These are phyloP conservation scores for Cucurbita pepo DNA, from an alignment of 306 rosid species.

Conservation along the genomic window DNA sequence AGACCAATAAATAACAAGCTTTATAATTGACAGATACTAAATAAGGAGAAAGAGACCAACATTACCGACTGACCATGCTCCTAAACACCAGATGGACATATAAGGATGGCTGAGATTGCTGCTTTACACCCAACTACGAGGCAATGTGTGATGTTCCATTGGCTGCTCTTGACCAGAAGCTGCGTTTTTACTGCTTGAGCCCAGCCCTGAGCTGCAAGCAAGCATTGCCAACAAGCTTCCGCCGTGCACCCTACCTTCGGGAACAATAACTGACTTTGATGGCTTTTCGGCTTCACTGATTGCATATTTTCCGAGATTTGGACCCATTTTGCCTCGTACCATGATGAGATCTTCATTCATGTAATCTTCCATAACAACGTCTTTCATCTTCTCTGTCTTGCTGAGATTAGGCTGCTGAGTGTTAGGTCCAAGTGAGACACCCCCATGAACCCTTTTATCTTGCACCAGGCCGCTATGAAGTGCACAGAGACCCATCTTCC, in stretches of 20 bases:
- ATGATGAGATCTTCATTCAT: conserved; percentile 34
- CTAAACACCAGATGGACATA: conserved; percentile 6
- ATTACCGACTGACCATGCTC: conserved; percentile 12
- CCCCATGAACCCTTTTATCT: conserved; percentile 95
- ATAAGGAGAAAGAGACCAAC: not conserved
- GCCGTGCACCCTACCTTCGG: conserved; percentile 93
- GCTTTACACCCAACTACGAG: conserved; percentile 46
- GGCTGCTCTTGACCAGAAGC: conserved; percentile 18
- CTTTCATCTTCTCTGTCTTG: conserved; percentile 29
- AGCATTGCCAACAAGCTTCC: conserved; percentile 79
- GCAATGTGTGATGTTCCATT: conserved; percentile 19
- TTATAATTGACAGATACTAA: not conserved
- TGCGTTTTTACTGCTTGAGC: conserved; percentile 23
- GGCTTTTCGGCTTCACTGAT: conserved; percentile 18
- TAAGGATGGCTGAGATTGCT: not conserved
- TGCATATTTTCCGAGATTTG: conserved; percentile 17
- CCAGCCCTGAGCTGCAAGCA: conserved; percentile 21
- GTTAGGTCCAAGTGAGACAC: conserved; percentile 45
- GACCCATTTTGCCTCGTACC: conserved; percentile 12
- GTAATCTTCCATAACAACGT: conserved; percentile 12
- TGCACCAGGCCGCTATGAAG: conserved; percentile 75
- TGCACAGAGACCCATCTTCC: conserved; percentile 78
- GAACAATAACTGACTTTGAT: conserved; percentile 20
- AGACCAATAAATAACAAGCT: conserved; percentile 10
- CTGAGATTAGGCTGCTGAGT: conserved; percentile 35